A percentile compares a stretch with the other conserved stretches of the same genome.
These are phyloP conservation scores for Sporopachydermia quercuum DNA, from an alignment of 805 yeast genomes.

Conservation along the genomic window DNA sequence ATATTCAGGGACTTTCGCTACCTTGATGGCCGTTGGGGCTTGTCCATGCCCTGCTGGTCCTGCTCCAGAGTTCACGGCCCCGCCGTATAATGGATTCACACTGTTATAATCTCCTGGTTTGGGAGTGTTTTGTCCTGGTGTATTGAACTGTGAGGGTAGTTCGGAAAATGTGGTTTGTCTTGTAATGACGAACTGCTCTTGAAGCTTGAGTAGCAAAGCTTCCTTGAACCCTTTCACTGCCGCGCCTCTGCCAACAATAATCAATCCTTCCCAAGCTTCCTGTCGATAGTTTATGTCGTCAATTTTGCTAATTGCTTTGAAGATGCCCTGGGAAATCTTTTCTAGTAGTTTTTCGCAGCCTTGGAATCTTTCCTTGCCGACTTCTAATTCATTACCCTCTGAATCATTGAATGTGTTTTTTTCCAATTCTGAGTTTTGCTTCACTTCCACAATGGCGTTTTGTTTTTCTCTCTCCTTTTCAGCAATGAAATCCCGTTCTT, in stretches of 20 bases:
- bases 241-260: slow-evolving; percentile 67
- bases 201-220: slow-evolving; percentile 43
- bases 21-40: slow-evolving; percentile 62
- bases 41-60: slow-evolving; percentile 31
- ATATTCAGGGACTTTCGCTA: slow-evolving; percentile 72
- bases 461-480: slow-evolving; percentile 39
- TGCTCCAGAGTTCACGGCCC: slow-evolving; percentile 20
- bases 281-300: slow-evolving; percentile 60
- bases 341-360: slow-evolving; percentile 54
- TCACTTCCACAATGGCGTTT: slow-evolving; percentile 18
- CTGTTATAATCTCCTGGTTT: slow-evolving; percentile 20
- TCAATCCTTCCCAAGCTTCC: slow-evolving; percentile 72
- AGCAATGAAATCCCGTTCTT: slow-evolving; percentile 55
- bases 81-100: slow-evolving; percentile 28
- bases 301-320: slow-evolving; percentile 36
- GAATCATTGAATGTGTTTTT: slow-evolving; percentile 56
- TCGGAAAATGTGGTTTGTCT: slow-evolving; percentile 21
- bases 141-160: slow-evolving; percentile 20
- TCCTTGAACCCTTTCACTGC: slow-evolving; percentile 65
- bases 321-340: slow-evolving; percentile 37
- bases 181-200: slow-evolving; percentile 36
- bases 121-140: slow-evolving; percentile 17
- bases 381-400: slow-evolving; percentile 35
- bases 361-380: slow-evolving; percentile 85
- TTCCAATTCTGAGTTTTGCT: slow-evolving; percentile 51